These are phyloP conservation scores for Cercospora sesami DNA, from an alignment of 2,329 filamentous ascomycete species.

Conservation along the genomic window DNA sequence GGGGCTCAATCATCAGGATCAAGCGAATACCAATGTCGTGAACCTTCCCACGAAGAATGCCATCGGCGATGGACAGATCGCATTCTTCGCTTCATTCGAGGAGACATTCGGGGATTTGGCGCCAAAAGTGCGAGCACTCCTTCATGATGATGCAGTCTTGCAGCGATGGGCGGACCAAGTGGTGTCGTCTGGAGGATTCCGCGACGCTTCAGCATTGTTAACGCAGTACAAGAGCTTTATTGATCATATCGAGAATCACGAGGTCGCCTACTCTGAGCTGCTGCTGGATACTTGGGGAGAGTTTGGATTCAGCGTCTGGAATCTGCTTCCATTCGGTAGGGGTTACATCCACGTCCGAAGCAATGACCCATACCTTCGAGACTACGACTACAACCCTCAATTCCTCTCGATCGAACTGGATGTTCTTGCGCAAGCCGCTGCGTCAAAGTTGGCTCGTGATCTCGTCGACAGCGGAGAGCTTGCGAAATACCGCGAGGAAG, in stretches of 20 bases:
- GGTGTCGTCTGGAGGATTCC: not conserved
- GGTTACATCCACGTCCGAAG: not conserved
- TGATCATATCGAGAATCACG: not conserved
- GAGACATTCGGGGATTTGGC: not conserved
- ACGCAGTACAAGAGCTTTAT: not conserved
- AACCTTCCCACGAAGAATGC: not conserved
- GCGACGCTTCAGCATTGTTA: not conserved
- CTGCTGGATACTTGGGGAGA: not conserved
- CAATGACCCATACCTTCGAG: not conserved
- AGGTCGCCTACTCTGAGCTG: not conserved
- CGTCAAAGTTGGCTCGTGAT: not conserved
- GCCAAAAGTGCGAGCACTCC: not conserved
- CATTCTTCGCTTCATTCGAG: not conserved
- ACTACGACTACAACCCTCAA: not conserved
- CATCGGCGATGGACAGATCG: not conserved
- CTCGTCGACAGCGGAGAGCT: not conserved
- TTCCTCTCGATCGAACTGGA: not conserved
- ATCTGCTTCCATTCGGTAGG: not conserved
- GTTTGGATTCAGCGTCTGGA: not conserved
- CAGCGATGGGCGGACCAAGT: not conserved
- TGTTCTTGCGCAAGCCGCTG: not conserved
- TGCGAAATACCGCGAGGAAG: not conserved
- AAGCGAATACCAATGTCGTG: not conserved
- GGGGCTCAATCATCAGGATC: not conserved
- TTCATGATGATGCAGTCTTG: not conserved